Conservation (phyloP, 1,139 yeast genomes). For the Saccharomyces hybrid region DNA sequence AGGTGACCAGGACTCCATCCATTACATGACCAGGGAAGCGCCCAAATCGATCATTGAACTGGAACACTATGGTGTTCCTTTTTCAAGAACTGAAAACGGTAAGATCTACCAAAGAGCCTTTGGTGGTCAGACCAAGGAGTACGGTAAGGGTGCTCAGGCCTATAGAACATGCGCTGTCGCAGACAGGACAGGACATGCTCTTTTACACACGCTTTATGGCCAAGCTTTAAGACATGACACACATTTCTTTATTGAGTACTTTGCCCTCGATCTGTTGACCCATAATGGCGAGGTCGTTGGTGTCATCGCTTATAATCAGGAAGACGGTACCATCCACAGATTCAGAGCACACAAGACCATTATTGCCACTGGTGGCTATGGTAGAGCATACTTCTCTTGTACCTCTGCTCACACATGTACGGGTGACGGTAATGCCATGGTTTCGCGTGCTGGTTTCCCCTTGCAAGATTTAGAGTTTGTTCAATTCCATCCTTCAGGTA, state of each 20-base stretch:
- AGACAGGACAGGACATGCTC: constrained; percentile 97
- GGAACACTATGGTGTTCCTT: constrained; percentile 98
- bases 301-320: constrained; percentile 95
- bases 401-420: constrained; percentile 99
- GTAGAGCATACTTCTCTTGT: constrained; percentile 97
- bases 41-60: constrained; percentile 92
- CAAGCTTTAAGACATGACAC: constrained; percentile 96
- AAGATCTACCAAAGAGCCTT: constrained; percentile 97
- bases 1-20: constrained; percentile 98
- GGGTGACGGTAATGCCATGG: constrained; percentile 99
- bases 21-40: constrained; percentile 98
- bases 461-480: constrained; percentile 95
- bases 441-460: constrained; percentile 95
- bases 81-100: constrained; percentile 95
- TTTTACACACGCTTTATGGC: constrained; percentile 92
- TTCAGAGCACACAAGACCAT: constrained; percentile 95
- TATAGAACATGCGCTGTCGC: constrained; percentile 99
- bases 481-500: constrained; percentile 99
- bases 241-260: constrained; percentile 95
- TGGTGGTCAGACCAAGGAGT: constrained; percentile 95
- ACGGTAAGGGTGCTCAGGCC: constrained; percentile 98
- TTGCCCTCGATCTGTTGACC: constrained; percentile 91
- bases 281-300: constrained; percentile 96
- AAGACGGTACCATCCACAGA: constrained; percentile 97
- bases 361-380: constrained; percentile 98